Evolutionary conservation across 2,329 filamentous ascomycete species (phyloP), one percentile per base, ranked within the genome.

Genomic region (Capronia epimyces): DNA sequence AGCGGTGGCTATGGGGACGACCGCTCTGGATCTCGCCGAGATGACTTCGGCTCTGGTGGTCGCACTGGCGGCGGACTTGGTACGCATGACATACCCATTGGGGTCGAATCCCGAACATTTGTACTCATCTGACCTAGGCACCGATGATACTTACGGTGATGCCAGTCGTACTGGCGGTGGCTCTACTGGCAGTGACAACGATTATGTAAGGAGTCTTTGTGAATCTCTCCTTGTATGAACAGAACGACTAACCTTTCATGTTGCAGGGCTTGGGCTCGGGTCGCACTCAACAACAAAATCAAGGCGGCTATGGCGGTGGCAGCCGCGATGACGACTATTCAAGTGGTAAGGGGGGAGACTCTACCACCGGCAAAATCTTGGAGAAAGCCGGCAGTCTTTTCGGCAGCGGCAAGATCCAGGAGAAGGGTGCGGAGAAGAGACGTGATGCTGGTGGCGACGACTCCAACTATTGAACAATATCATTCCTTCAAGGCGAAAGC

Each of bases 301-400:
- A 22, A 15, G 53, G 53, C n/a, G 58, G 60, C 31, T 57, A 50
- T 45, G 62, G 59, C 34, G 50, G 48, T 41, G 57, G 49, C 39
- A 34, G 46, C 34, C 39, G 49, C 25, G 53, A 57, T 37, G 44
- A 56, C 32, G 42, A 55, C 22, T 43, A 49, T 20, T n/a, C 36
- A 21, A 36, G 54, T 12, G 43, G 39, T 21, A 54, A 59, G 36
- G 52, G 58, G 36, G 52, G 57, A 47, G 63, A 64, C 32, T 63
- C 62, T 16, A 64, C 56, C 13, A 46, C 53, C 2, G 63, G 62
- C 20, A 64, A 65, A 41, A 15, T 65, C 18, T 57, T 64, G 53
- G 59, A 65, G 43, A 65, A 64, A 52, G 63, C 56, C 8, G 63
- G 63, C 15, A 56, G 58, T 32, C 47, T 63, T 36, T 54, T 65